Evolutionary conservation across 1,284 basidiomycete species (phyloP).

Genomic region (Cutaneotrichosporon curvatum): DNA sequence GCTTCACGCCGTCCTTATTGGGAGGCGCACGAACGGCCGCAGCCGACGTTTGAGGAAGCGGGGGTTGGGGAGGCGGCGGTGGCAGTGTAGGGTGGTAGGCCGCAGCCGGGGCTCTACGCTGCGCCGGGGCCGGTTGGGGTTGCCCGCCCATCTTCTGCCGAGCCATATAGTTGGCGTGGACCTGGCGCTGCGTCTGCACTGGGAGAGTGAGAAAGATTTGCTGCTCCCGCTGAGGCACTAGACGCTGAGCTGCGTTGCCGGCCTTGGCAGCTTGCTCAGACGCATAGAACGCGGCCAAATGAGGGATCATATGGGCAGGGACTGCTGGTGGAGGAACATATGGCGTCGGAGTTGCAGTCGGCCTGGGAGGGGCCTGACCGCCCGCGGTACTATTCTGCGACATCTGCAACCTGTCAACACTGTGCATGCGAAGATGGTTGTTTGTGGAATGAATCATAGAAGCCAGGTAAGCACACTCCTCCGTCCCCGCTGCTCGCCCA

Average conservation of each 20-base stretch:
- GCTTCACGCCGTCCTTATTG: conserved; percentile 1
- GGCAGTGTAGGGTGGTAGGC: background rate
- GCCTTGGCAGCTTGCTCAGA: background rate
- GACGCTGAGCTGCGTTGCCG: background rate
- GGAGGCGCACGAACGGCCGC: background rate
- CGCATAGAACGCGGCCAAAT: conserved; percentile 8
- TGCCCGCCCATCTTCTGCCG: conserved; percentile 8
- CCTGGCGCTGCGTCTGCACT: conserved; percentile 15
- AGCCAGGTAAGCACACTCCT: conserved; percentile 40
- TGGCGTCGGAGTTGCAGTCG: background rate
- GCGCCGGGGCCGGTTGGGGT: conserved; percentile 1
- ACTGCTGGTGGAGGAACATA: background rate
- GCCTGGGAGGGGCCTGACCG: background rate
- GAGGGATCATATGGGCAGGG: background rate
- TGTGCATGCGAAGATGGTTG: background rate
- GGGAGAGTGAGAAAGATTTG: conserved; percentile 10
- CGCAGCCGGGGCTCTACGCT: conserved; percentile 2
- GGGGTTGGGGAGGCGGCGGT: background rate
- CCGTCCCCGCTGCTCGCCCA: conserved; percentile 18
- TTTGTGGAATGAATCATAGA: conserved; percentile 33
- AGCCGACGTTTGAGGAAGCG: background rate
- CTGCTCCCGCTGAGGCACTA: conserved; percentile 9
- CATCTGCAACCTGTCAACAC: conserved; percentile 18
- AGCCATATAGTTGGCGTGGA: conserved; percentile 11
- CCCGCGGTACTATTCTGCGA: conserved; percentile 11